phyloP scores from a whole-genome alignment of 1,284 basidiomycete species.

The Trametes versicolor region DNA sequence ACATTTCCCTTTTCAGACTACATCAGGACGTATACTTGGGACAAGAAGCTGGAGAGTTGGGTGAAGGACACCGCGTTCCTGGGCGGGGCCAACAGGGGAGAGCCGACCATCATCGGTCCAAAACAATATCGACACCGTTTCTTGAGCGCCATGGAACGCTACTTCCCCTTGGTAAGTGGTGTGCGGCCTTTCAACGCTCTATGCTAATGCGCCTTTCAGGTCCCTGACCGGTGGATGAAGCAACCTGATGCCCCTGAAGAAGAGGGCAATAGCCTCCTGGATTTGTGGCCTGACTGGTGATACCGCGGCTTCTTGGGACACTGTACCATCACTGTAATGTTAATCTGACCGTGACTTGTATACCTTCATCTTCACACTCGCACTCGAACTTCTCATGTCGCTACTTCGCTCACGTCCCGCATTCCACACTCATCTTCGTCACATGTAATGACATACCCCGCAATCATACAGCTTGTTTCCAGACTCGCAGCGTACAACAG shows the following conservation, averaged over 20 bases:
- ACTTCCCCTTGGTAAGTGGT: constrained; percentile 80
- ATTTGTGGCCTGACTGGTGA: constrained; percentile 65
- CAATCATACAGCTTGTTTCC: constrained; percentile 18
- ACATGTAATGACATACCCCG: constrained; percentile 31
- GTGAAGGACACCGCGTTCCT: constrained; percentile 95
- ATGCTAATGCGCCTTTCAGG: constrained; percentile 51
- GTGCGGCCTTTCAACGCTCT: constrained; percentile 8
- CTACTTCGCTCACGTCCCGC: neutral
- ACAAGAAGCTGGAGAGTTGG: constrained; percentile 98
- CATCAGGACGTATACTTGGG: constrained; percentile 95
- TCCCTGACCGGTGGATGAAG: constrained; percentile 91
- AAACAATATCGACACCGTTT: constrained; percentile 90
- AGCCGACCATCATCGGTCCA: constrained; percentile 93
- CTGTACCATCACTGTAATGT: constrained; percentile 18
- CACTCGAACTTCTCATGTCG: neutral
- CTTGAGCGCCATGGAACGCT: constrained; percentile 91
- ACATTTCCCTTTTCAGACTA: constrained; percentile 67
- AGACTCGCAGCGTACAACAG: constrained; percentile 25
- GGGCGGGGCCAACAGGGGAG: constrained; percentile 82
- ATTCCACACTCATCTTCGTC: constrained; percentile 8
- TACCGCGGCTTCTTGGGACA: constrained; percentile 6
- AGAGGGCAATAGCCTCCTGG: constrained; percentile 63
- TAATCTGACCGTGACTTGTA: constrained; percentile 16
- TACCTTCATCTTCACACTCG: neutral
- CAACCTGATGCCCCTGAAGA: constrained; percentile 79